Conservation (phyloP, 306 rosid species). For the Cucurbita argyrosperma region DNA sequence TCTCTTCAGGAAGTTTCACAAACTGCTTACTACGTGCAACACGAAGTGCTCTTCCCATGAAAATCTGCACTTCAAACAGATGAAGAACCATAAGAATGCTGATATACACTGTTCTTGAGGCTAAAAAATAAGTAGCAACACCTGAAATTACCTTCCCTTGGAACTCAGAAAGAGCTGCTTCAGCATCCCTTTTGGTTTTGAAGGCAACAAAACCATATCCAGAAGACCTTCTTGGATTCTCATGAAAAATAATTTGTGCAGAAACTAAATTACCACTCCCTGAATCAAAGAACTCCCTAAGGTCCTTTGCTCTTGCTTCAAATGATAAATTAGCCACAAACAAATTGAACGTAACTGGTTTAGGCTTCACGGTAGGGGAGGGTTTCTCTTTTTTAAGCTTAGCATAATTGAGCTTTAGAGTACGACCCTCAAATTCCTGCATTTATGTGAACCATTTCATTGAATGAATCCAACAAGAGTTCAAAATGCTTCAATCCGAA, state of each 20-base stretch:
- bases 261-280: conserved; percentile 44
- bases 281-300: conserved; percentile 52
- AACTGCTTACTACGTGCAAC: conserved; percentile 42
- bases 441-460: conserved; percentile 8
- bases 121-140: background rate
- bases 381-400: conserved; percentile 33
- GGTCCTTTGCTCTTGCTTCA: conserved; percentile 63
- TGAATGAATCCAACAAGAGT: background rate
- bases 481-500: background rate
- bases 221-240: conserved; percentile 56
- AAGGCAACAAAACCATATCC: conserved; percentile 89
- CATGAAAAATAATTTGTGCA: conserved; percentile 46
- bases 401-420: conserved; percentile 50
- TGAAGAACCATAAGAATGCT: background rate
- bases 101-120: background rate
- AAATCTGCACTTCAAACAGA: conserved; percentile 30
- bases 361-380: conserved; percentile 31
- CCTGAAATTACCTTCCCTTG: conserved; percentile 58
- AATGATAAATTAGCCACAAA: conserved; percentile 68
- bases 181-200: conserved; percentile 70
- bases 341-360: conserved; percentile 56
- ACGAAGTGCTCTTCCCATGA: conserved; percentile 59
- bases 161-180: conserved; percentile 50
- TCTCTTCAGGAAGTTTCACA: conserved; percentile 34
- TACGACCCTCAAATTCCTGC: conserved; percentile 70